These are phyloP conservation scores for Apiotrichum akiyoshidainum DNA, from an alignment of 1,284 basidiomycete species.

Conservation along the genomic window DNA sequence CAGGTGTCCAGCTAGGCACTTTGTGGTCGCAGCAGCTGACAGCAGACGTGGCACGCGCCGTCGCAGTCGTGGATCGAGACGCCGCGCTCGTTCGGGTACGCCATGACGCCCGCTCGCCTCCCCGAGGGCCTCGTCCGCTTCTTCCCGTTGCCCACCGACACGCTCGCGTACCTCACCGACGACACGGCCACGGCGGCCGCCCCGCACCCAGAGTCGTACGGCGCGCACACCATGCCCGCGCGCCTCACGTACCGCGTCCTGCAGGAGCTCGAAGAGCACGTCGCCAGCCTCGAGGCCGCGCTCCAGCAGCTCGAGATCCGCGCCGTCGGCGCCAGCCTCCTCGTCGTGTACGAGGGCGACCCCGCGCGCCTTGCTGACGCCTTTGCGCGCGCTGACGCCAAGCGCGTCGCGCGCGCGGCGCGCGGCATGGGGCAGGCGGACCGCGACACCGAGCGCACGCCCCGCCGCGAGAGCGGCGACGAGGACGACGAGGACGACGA, in stretches of 20 bases:
- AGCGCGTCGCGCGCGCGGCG: slow-evolving; percentile 12
- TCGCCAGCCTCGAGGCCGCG: slow-evolving; percentile 57
- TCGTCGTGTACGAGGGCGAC: slow-evolving; percentile 82
- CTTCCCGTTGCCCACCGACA: slow-evolving; percentile 60
- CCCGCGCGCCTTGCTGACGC: slow-evolving; percentile 52
- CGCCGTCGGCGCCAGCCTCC: slow-evolving; percentile 74
- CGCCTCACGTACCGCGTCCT: slow-evolving; percentile 62
- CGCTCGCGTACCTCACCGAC: slow-evolving; percentile 1
- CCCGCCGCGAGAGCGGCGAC: slow-evolving; percentile 51
- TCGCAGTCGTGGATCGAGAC: slow-evolving; percentile 60
- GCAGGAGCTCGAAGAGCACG: slow-evolving; percentile 52
- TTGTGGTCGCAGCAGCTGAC: too few relatives aligned
- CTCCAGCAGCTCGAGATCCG: slow-evolving; percentile 65
- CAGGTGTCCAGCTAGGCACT: too few relatives aligned
- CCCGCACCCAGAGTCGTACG: slow-evolving; percentile 12
- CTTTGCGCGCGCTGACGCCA: slow-evolving; percentile 52
- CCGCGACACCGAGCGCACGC: slow-evolving; percentile 41
- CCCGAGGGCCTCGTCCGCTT: slow-evolving; percentile 70
- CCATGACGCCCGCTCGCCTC: slow-evolving; percentile 65
- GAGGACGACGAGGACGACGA: slow-evolving; percentile 15
- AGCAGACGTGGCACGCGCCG: slow-evolving; percentile 68
- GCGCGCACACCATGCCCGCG: slow-evolving; percentile 56
- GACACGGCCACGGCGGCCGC: background rate
- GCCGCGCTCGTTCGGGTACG: slow-evolving; percentile 76
- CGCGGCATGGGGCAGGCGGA: slow-evolving; percentile 1